Base-by-base conservation (phyloP, 345 rosid species). In the Melaleuca alternifolia region DNA sequence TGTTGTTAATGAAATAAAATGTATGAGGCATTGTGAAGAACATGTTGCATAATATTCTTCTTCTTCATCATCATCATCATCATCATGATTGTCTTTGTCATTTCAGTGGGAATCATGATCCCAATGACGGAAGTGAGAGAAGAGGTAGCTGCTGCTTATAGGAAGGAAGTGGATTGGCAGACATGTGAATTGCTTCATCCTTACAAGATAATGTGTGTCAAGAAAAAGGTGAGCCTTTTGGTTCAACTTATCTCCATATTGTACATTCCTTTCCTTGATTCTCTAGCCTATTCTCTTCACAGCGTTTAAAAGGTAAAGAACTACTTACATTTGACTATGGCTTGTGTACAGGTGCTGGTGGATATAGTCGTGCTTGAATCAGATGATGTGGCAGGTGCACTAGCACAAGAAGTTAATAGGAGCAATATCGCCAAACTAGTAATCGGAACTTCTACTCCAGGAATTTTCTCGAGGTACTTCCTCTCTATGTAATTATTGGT, bases 111-210 rank as follows among this genome's bases (percentile, higher is more conserved):
- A 85, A 85, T 59, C 83, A 30, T 12, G 46, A 88, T 94, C 87
- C 95, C 98, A 11, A 57, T 97, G 85, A 85, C 96, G 84, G 93
- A 94, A 92, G 94, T 94, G 84, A 92, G 96, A 54, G 95, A 96
- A 3, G 98, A 95, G 50, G 92, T 96, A 51, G 96, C 94, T 30
- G 87, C 91, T 87, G 96, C 98, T 82, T 96, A 95, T 84, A 96
- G 44, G 93, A 90, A 95, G 91, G 98, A 97, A 89, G 84, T 92
- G 52, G 93, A 93, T 71, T 93, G 93, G 96, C 91, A 92, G 91
- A 88, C 92, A 23, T 87, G 61, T 57, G 93, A 92, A 89, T 79
- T 85, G 89, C 92, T 97, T 88, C 94, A 91, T 85, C 96, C 97
- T 86, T 94, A 89, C 89, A 94, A 90, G 90, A 92, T 89, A 84